Evolutionary conservation across 2,329 filamentous ascomycete species (phyloP).

Genomic region (Paracoccidioides brasiliensis): DNA sequence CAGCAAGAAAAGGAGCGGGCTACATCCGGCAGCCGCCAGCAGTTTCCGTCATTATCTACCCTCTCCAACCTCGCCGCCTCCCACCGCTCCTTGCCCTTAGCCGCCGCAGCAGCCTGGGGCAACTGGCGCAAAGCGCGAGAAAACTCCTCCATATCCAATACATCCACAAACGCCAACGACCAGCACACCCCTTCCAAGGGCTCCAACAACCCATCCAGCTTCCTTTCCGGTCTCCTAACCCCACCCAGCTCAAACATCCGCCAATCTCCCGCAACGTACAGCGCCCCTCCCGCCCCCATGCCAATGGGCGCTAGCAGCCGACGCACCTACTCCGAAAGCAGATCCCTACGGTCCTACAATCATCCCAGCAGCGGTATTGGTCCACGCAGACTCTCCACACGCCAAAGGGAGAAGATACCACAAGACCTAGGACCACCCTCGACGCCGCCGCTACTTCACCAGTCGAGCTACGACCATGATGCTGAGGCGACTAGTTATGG

Average conservation of each 20-base stretch:
- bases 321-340: constrained; percentile 22
- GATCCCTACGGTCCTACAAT: constrained; percentile 22
- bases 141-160: constrained; percentile 31
- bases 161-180: constrained; percentile 16
- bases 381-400: constrained; percentile 17
- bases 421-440: constrained; percentile 22
- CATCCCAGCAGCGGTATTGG: constrained; percentile 7
- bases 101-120: constrained; percentile 90
- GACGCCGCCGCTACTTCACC: constrained; percentile 44
- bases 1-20: constrained; percentile 86
- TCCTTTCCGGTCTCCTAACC: constrained; percentile 71
- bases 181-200: constrained; percentile 49
- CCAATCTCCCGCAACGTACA: constrained; percentile 41
- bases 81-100: constrained; percentile 65
- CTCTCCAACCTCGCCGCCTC: constrained; percentile 64
- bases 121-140: constrained; percentile 71
- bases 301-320: constrained; percentile 12
- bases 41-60: constrained; percentile 62
- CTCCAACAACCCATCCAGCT: constrained; percentile 41
- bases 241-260: constrained; percentile 68
- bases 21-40: constrained; percentile 50
- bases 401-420: constrained; percentile 17
- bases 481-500: constrained; percentile 40
- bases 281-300: constrained; percentile 18
- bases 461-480: constrained; percentile 46